phyloP scores from a whole-genome alignment of 192 early-diverging fungal genomes.

The Backusella westeae region DNA sequence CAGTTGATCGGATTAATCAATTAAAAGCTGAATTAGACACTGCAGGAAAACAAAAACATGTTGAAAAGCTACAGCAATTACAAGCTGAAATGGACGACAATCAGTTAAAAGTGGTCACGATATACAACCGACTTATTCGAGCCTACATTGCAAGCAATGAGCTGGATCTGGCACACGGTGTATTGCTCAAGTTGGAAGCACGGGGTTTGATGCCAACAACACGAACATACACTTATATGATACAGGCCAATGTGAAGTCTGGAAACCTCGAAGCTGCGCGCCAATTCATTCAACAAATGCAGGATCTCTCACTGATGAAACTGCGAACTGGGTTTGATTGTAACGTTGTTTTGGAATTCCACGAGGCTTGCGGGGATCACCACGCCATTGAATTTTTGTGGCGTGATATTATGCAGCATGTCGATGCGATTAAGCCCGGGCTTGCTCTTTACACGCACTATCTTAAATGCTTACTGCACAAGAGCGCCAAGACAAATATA shows the following conservation, averaged over 20 bases:
- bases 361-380: conserved; percentile 14
- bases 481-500: not conserved
- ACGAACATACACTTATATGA: conserved; percentile 30
- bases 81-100: conserved; percentile 16
- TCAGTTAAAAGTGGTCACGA: not conserved
- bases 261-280: not conserved
- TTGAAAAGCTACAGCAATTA: not conserved
- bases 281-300: conserved; percentile 20
- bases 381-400: conserved; percentile 37
- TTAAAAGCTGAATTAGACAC: conserved; percentile 21
- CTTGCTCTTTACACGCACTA: conserved; percentile 18
- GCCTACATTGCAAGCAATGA: conserved; percentile 8
- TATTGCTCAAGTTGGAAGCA: not conserved
- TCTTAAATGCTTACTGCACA: not conserved
- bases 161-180: conserved; percentile 12
- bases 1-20: conserved; percentile 15
- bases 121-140: conserved; percentile 34
- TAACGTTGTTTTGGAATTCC: conserved; percentile 19
- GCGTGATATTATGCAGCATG: conserved; percentile 26
- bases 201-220: conserved; percentile 23
- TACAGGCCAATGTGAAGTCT: conserved; percentile 23
- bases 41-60: conserved; percentile 11
- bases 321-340: conserved; percentile 28
- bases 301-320: conserved; percentile 12
- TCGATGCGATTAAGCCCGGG: conserved; percentile 18